Conservation (phyloP, 257 asterid genomes). For the Cinchona pubescens region DNA sequence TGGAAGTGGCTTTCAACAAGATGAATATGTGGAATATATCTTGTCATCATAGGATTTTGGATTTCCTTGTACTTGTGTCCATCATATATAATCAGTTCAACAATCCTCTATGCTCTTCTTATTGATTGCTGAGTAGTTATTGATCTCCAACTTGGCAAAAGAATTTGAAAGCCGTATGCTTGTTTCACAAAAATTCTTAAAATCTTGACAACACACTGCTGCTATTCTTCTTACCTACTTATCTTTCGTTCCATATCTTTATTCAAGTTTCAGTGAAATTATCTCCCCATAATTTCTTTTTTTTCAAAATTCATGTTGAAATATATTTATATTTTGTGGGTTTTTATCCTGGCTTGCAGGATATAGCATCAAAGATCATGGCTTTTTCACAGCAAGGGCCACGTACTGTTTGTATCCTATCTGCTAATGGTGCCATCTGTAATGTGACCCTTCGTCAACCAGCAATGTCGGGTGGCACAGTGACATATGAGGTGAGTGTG, state of each 20-base stretch:
- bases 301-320: background rate
- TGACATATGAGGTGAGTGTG: constrained; percentile 75
- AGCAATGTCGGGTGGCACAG: constrained; percentile 68
- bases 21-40: background rate
- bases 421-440: constrained; percentile 80
- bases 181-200: background rate
- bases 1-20: background rate
- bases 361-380: constrained; percentile 66
- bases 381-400: constrained; percentile 93
- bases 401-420: constrained; percentile 72
- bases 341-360: constrained; percentile 43
- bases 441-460: constrained; percentile 78
- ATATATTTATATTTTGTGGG: background rate
- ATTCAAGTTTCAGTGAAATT: background rate
- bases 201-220: background rate
- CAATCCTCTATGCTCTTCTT: background rate
- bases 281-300: background rate
- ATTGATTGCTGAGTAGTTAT: background rate
- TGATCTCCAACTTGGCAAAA: background rate
- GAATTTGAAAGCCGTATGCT: background rate
- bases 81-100: background rate
- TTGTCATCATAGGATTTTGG: too few relatives aligned
- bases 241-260: background rate
- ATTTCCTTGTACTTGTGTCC: background rate
- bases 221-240: background rate